A percentile compares a stretch with the other conserved stretches of the same genome.
These are phyloP conservation scores for Coemansia javaensis DNA, from an alignment of 192 early-diverging fungal genomes.

Conservation along the genomic window DNA sequence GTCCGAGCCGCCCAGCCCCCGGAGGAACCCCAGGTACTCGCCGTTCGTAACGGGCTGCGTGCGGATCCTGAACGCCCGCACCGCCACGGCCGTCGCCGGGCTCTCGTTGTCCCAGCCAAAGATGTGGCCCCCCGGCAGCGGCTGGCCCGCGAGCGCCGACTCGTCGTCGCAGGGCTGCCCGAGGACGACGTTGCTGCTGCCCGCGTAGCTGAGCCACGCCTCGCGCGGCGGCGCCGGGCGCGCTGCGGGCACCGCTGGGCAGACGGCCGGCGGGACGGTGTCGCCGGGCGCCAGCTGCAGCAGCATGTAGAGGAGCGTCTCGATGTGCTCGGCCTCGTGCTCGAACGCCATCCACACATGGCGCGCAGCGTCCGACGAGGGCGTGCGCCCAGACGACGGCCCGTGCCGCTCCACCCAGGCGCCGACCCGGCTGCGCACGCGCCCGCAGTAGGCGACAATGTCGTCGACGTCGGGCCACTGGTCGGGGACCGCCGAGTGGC, in stretches of 20 bases:
- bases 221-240: constrained; percentile 7
- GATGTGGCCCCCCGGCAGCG: constrained; percentile 14
- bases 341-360: constrained; percentile 86
- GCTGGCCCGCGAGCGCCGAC: constrained; percentile 25
- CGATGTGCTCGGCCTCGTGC: constrained; percentile 91
- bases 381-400: neutral
- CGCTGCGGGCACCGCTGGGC: neutral
- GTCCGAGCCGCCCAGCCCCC: neutral
- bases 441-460: constrained; percentile 63
- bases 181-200: constrained; percentile 36
- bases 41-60: constrained; percentile 74
- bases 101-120: constrained; percentile 95
- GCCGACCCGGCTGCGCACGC: constrained; percentile 55
- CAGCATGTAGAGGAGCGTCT: constrained; percentile 89
- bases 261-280: constrained; percentile 15
- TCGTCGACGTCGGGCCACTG: constrained; percentile 69
- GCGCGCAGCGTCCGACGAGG: constrained; percentile 35
- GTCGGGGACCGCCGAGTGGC: constrained; percentile 66
- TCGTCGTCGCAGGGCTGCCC: constrained; percentile 60
- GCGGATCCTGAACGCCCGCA: constrained; percentile 60
- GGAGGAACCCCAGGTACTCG: constrained; percentile 65
- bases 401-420: constrained; percentile 37
- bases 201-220: constrained; percentile 18
- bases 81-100: constrained; percentile 42
- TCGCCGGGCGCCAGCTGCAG: constrained; percentile 52